Evolutionary conservation across 371 early-diverging fungal species (phyloP), one percentile per base, ranked within the genome.

Genomic region (Haplosporangium sp.): DNA sequence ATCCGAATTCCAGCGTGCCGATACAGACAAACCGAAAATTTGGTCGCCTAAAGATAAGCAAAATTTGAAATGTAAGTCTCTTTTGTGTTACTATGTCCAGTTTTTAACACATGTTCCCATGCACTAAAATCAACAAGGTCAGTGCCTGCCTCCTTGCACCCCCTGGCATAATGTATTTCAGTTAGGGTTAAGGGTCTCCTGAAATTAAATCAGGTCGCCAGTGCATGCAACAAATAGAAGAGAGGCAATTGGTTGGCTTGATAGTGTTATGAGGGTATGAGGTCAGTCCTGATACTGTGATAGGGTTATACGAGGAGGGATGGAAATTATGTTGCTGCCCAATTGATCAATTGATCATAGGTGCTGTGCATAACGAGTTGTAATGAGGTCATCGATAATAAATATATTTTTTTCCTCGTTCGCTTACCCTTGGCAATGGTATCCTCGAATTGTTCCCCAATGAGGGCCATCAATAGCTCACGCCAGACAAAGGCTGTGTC

Each of bases 21-120:
- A 88, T 8, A 89, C 87, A 5, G 90, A 86, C 38, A 90, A 75
- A 15, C 92, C 92, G 69, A 86, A 89, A 35, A 92, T 86, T n/a
- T 84, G 84, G 65, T 92, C 91, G 40, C 83, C 87, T 74, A 58
- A 40, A 37, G 50, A 38, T 59, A 35, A 38, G 39, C n/a, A 59
- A 5, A 39, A 37, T 39, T 59, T 11, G 38, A 39, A 59, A 57
- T 27, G 34, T 38, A 10, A 53, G 19, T 48, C 20, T 37, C 63
- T 9, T 47, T 48, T 48, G 48, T 48, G 48, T 2, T 48, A 17
- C 48, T 48, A 17, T 48, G 48, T 48, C 48, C 17, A 48, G 48
- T 48, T 17, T 13, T 44, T 56, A 34, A 56, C 34, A 1, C 56
- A 8, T 56, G 48, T 48, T 48, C 48, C 48, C 48, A 48, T 48